Percentiles rank a stretch among this genome's conserved stretches.
phyloP scores from a whole-genome alignment of 192 early-diverging fungal species.

The Helicostylum pulchrum region DNA sequence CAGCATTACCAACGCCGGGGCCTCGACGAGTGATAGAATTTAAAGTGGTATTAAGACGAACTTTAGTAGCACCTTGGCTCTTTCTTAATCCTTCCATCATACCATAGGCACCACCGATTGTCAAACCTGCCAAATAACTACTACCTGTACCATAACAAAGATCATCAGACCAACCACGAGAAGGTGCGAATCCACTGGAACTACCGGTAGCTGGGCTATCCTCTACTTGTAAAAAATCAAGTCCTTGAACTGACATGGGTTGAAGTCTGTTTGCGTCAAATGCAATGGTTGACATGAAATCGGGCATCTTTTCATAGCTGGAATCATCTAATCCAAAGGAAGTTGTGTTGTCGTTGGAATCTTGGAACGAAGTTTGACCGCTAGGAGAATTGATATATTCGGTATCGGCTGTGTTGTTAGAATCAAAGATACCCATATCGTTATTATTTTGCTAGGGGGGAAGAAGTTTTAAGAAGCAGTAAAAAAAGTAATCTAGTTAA shows the following conservation, averaged over 20 bases:
- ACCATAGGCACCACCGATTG: slow-evolving; percentile 71
- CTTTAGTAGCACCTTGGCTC: slow-evolving; percentile 54
- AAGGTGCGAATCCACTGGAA: slow-evolving; percentile 54
- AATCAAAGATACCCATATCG: slow-evolving; percentile 17
- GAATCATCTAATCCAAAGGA: slow-evolving; percentile 17
- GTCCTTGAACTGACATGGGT: slow-evolving; percentile 51
- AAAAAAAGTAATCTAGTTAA: no score
- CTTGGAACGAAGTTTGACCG: not conserved
- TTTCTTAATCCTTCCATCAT: slow-evolving; percentile 70
- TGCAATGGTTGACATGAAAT: slow-evolving; percentile 47
- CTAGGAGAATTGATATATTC: slow-evolving; percentile 21
- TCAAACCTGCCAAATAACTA: slow-evolving; percentile 71
- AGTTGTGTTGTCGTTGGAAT: not conserved
- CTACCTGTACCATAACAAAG: slow-evolving; percentile 83
- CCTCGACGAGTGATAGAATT: slow-evolving; percentile 82
- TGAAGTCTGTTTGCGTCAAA: slow-evolving; percentile 44
- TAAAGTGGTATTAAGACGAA: slow-evolving; percentile 77
- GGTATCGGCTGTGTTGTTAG: not conserved
- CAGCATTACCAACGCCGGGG: slow-evolving; percentile 80
- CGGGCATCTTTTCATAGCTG: slow-evolving; percentile 43
- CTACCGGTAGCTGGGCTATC: slow-evolving; percentile 30
- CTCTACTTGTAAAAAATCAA: slow-evolving; percentile 56
- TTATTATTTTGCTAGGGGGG: not conserved
- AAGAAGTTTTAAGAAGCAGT: no score
- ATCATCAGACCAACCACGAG: slow-evolving; percentile 76